Conservation (phyloP, 495 filamentous ascomycete genomes). For the Durotheca rogersii region DNA sequence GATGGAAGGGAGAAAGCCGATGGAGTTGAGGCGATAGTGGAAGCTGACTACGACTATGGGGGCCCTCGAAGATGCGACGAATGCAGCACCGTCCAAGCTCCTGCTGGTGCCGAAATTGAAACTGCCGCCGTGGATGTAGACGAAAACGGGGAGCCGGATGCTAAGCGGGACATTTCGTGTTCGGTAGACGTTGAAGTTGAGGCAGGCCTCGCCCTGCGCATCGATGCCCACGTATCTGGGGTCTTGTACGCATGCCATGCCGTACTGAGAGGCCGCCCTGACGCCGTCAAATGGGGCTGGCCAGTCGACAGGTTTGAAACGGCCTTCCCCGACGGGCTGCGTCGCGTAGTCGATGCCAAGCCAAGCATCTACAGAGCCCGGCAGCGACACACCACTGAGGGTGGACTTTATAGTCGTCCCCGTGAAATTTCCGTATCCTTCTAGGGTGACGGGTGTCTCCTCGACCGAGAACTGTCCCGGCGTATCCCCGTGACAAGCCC, state of each 20-base stretch:
- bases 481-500: constrained; percentile 5
- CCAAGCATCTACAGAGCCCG: constrained; percentile 26
- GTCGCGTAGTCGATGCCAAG: constrained; percentile 29
- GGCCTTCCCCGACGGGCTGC: constrained; percentile 24
- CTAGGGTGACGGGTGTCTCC: constrained; percentile 13
- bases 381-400: constrained; percentile 15
- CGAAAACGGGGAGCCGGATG: constrained; percentile 54
- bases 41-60: constrained; percentile 61
- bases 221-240: constrained; percentile 13
- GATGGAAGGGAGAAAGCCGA: constrained; percentile 63
- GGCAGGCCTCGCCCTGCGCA: constrained; percentile 47
- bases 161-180: constrained; percentile 32
- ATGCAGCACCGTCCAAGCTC: constrained; percentile 48
- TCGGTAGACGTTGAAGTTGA: constrained; percentile 53
- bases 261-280: constrained; percentile 17
- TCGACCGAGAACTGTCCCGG: constrained; percentile 9
- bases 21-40: constrained; percentile 64
- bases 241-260: constrained; percentile 22
- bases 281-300: constrained; percentile 19
- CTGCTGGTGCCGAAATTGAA: constrained; percentile 50
- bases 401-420: constrained; percentile 20
- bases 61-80: constrained; percentile 53
- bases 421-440: constrained; percentile 23
- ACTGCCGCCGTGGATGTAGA: constrained; percentile 57
- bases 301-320: constrained; percentile 25